phyloP scores from a whole-genome alignment of 1,284 basidiomycete species.

The Rhodotorula glutinis region DNA sequence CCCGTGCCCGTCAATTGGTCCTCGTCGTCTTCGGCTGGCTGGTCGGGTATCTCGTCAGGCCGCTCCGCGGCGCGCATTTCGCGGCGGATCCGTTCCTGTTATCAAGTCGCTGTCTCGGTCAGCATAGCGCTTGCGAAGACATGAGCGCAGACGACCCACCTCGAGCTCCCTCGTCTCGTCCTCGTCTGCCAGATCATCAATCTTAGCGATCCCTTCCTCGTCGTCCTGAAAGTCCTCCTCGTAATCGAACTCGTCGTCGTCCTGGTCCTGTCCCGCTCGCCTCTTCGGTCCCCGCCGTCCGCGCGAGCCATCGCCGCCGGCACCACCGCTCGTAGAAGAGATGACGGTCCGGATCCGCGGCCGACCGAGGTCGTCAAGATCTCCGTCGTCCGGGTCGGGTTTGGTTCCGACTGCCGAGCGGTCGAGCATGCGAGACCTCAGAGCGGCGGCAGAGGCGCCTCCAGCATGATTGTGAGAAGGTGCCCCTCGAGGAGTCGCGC shows the following conservation, averaged over 20 bases:
- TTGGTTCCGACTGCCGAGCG: conserved; percentile 43
- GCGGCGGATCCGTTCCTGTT: conserved; percentile 73
- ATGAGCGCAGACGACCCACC: no score
- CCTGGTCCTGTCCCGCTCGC: conserved; percentile 33
- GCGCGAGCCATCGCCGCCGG: conserved; percentile 9
- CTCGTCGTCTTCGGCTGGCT: conserved; percentile 63
- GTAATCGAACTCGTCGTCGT: conserved; percentile 71
- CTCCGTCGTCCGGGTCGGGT: conserved; percentile 4
- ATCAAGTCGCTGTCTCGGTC: not conserved
- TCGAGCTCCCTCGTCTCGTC: conserved; percentile 82
- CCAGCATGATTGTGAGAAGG: conserved; percentile 58
- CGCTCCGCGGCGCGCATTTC: conserved; percentile 76
- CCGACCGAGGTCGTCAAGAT: not conserved
- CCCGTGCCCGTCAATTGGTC: conserved; percentile 64
- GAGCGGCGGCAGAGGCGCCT: conserved; percentile 55
- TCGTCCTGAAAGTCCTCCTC: conserved; percentile 84
- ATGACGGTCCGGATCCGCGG: conserved; percentile 7
- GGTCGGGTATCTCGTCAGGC: conserved; percentile 62
- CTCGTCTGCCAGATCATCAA: conserved; percentile 67
- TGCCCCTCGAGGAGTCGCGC: conserved; percentile 55
- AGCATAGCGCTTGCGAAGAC: no score
- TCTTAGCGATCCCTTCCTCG: conserved; percentile 62
- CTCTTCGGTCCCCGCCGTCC: conserved; percentile 55
- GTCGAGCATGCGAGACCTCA: conserved; percentile 34
- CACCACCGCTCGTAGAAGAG: not conserved